phyloP scores from a whole-genome alignment of 2,329 filamentous ascomycete species.

The Laburnicola sp. region DNA sequence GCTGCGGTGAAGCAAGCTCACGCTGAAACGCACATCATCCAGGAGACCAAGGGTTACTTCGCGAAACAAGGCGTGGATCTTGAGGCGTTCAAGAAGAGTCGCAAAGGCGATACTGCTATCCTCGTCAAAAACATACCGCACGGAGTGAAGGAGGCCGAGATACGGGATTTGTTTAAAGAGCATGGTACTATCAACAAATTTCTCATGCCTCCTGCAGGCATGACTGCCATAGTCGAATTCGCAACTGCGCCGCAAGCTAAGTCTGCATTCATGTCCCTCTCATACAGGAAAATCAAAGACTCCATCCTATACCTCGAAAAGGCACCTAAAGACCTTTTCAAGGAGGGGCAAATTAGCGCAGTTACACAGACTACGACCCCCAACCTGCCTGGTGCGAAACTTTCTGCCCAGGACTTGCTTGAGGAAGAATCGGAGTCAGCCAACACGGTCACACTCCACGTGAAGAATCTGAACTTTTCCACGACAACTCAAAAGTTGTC shows the following conservation, averaged over 20 bases:
- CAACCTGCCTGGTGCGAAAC: conserved; percentile 51
- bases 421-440: conserved; percentile 58
- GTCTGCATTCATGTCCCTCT: conserved; percentile 79
- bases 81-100: conserved; percentile 82
- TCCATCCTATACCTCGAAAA: conserved; percentile 93
- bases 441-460: conserved; percentile 81
- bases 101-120: conserved; percentile 83
- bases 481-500: conserved; percentile 78
- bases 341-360: conserved; percentile 35
- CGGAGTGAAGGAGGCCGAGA: conserved; percentile 75
- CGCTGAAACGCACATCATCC: conserved; percentile 92
- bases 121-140: conserved; percentile 94
- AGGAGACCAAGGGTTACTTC: conserved; percentile 95
- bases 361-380: conserved; percentile 39
- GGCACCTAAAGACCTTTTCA: conserved; percentile 81
- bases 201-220: conserved; percentile 88
- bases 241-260: conserved; percentile 76
- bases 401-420: conserved; percentile 70
- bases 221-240: conserved; percentile 92
- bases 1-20: conserved; percentile 95
- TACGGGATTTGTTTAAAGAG: conserved; percentile 80
- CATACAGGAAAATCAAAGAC: conserved; percentile 88
- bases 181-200: conserved; percentile 80
- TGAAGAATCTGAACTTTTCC: conserved; percentile 90
- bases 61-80: conserved; percentile 84